Conservation (phyloP, 2,329 filamentous ascomycete species). For the Gliomastix tumulicola region DNA sequence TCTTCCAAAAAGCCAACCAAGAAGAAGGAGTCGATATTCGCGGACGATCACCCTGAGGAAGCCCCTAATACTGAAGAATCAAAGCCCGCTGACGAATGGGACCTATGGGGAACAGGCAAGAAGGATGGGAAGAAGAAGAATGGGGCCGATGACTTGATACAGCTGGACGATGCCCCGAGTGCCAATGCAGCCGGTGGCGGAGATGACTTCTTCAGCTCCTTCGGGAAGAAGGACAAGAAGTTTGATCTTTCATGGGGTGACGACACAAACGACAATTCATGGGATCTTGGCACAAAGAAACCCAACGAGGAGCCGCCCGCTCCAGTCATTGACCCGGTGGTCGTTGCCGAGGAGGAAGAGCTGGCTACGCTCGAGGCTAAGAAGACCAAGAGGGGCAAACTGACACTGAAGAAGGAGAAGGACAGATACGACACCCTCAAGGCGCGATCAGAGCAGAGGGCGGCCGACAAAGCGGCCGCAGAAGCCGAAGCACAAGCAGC, state of each 20-base stretch:
- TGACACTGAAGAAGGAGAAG: conserved; percentile 16
- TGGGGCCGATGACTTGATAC: conserved; percentile 24
- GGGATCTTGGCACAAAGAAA: conserved; percentile 28
- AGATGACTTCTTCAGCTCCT: conserved; percentile 47
- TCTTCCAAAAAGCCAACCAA: conserved; percentile 6
- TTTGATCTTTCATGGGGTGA: conserved; percentile 23
- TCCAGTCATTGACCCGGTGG: conserved; percentile 2
- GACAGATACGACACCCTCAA: conserved; percentile 1
- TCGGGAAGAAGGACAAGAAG: conserved; percentile 42
- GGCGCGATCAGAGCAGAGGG: not conserved
- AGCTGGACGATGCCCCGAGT: conserved; percentile 21
- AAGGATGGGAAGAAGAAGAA: conserved; percentile 26
- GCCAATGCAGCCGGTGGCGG: conserved; percentile 20
- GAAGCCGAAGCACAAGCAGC: conserved; percentile 5
- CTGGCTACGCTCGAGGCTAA: conserved; percentile 10
- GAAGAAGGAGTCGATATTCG: conserved; percentile 10
- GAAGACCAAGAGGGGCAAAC: conserved; percentile 25
- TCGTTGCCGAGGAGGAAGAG: conserved; percentile 18
- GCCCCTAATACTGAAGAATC: conserved; percentile 1
- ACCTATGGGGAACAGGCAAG: conserved; percentile 6
- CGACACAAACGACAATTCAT: conserved; percentile 1
- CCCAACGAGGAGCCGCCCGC: no score
- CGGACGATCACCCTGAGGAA: conserved; percentile 6
- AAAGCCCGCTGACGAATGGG: conserved; percentile 11
- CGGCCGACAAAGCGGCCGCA: not conserved